Evolutionary conservation across 495 filamentous ascomycete genomes (phyloP).

Genomic region (Trichoderma virens): DNA sequence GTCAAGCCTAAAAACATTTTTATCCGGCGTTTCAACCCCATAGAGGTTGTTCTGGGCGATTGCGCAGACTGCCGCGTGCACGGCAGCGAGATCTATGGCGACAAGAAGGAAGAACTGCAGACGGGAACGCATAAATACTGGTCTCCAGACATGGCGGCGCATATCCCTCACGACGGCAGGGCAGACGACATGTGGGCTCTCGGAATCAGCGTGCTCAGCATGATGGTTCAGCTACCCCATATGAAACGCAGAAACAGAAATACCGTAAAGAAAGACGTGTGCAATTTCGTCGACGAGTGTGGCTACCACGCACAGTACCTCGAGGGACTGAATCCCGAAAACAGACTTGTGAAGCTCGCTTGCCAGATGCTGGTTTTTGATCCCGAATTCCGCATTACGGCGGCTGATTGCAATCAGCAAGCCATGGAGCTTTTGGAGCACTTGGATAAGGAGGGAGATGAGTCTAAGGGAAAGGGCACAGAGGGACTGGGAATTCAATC

Average conservation of each 20-base stretch:
- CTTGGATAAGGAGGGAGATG: background rate
- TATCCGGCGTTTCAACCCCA: slow-evolving; percentile 1
- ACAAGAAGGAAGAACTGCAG: background rate
- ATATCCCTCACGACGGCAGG: background rate
- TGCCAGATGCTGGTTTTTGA: background rate
- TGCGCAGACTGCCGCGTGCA: background rate
- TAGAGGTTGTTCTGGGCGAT: background rate
- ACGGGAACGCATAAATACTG: background rate
- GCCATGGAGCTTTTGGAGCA: background rate
- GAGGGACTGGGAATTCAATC: background rate
- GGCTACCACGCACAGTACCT: background rate
- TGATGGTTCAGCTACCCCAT: background rate
- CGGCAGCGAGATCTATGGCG: too few relatives aligned
- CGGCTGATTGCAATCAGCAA: background rate
- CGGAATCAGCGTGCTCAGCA: background rate
- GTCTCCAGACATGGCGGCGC: slow-evolving; percentile 1
- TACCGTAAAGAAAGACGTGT: background rate
- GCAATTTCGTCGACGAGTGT: background rate
- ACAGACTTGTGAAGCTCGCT: background rate
- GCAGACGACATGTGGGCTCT: slow-evolving; percentile 9
- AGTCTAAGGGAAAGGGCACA: background rate
- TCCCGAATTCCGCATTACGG: background rate
- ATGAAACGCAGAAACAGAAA: too few relatives aligned
- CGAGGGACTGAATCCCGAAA: background rate
- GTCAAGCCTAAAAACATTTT: slow-evolving; percentile 10